Evolutionary conservation across 805 yeast genomes (phyloP).

Genomic region (Helenozyma rhizophorensis): DNA sequence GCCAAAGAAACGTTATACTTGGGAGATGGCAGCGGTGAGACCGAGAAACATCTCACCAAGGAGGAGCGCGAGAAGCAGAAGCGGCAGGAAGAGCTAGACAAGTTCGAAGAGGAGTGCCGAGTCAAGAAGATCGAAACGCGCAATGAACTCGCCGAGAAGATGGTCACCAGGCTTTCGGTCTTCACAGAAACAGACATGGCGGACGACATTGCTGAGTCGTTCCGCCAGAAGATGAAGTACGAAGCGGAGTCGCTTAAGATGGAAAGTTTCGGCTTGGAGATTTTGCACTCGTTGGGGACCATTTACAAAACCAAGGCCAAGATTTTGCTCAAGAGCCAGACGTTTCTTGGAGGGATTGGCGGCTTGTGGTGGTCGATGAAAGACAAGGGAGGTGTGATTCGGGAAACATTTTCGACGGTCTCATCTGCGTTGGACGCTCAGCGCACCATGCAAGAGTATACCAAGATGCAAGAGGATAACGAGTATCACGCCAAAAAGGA

Average conservation of each 20-base stretch:
- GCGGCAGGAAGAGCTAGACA: constrained; percentile 49
- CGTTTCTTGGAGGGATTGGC: constrained; percentile 54
- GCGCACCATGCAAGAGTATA: constrained; percentile 67
- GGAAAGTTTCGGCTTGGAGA: constrained; percentile 84
- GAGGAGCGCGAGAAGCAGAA: constrained; percentile 43
- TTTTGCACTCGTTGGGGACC: constrained; percentile 70
- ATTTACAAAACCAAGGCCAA: constrained; percentile 63
- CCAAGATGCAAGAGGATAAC: constrained; percentile 59
- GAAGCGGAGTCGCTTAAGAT: constrained; percentile 81
- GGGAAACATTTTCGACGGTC: constrained; percentile 67
- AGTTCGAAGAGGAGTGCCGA: constrained; percentile 74
- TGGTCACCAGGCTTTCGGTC: constrained; percentile 43
- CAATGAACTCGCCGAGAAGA: constrained; percentile 54
- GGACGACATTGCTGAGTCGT: constrained; percentile 42
- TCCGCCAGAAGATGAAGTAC: constrained; percentile 59
- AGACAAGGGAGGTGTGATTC: constrained; percentile 69
- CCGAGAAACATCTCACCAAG: constrained; percentile 14
- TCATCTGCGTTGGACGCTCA: constrained; percentile 78
- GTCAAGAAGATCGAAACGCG: constrained; percentile 63
- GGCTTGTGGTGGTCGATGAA: constrained; percentile 67
- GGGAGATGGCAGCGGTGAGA: constrained; percentile 10
- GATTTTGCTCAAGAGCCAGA: constrained; percentile 61
- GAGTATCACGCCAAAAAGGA: constrained; percentile 40
- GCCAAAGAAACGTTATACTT: constrained; percentile 10
- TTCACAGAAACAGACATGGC: constrained; percentile 43